Evolutionary conservation across 441 rosid species (phyloP).

Genomic region (Daphne laureola): DNA sequence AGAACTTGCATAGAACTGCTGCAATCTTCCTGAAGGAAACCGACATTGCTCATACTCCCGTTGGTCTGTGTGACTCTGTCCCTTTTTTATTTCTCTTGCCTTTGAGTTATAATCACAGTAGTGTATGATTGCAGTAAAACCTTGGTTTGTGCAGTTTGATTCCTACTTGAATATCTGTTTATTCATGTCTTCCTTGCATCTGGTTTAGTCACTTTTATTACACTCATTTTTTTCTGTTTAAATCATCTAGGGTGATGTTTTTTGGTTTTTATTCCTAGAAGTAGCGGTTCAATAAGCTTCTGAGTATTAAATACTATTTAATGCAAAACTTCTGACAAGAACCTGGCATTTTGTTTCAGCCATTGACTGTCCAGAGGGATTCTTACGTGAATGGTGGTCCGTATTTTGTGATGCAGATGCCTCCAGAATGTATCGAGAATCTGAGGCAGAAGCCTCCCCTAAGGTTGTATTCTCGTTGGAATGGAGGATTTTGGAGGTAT

Average conservation of each 20-base stretch:
- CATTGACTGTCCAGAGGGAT: conserved; percentile 30
- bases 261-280: too few species aligned
- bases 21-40: conserved; percentile 36
- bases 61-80: conserved; percentile 36
- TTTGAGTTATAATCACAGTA: too few species aligned
- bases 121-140: too few species aligned
- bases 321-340: conserved; percentile 4
- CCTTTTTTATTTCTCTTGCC: not conserved
- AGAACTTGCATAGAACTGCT: conserved; percentile 36
- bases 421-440: conserved; percentile 13
- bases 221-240: conserved; percentile 1
- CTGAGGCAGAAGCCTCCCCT: conserved; percentile 17
- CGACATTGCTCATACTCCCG: conserved; percentile 22
- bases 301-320: too few species aligned
- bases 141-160: not conserved
- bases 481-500: too few species aligned
- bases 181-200: not conserved
- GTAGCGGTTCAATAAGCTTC: too few species aligned
- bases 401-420: conserved; percentile 31
- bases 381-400: conserved; percentile 48
- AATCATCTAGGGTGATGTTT: not conserved
- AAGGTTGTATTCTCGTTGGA: conserved; percentile 14
- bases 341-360: conserved; percentile 20
- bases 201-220: conserved; percentile 1
- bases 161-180: not conserved